phyloP scores from a whole-genome alignment of 257 asterid species.

The Solanum ossicruentum region DNA sequence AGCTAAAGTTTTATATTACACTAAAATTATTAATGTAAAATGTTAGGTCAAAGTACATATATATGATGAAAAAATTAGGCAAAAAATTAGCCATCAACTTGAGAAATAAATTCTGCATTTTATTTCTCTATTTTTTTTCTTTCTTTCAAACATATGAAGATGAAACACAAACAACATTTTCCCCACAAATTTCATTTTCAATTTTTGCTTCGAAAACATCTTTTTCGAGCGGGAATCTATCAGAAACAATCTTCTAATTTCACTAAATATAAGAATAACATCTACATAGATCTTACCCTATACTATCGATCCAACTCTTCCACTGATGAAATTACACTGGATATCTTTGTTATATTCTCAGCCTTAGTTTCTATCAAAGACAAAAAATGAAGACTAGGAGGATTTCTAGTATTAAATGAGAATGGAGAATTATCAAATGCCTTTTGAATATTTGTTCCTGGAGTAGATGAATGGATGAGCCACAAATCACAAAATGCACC shows the following conservation, averaged over 20 bases:
- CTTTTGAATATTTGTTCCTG: background rate
- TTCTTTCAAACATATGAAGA: background rate
- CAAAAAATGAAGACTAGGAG: conserved; percentile 16
- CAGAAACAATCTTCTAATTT: no score
- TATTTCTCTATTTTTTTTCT: background rate
- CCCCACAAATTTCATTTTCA: background rate
- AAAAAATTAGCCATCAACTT: background rate
- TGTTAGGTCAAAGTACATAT: background rate
- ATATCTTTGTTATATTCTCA: background rate
- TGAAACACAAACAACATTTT: background rate
- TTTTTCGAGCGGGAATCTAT: background rate
- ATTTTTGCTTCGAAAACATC: background rate
- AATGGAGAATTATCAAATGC: conserved; percentile 31
- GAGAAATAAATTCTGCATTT: background rate
- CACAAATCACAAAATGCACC: conserved; percentile 42
- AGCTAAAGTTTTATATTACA: background rate
- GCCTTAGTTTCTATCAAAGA: conserved; percentile 1
- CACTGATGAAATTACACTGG: background rate
- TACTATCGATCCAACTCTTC: no score
- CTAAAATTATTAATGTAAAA: background rate
- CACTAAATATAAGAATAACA: no score
- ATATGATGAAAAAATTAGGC: background rate
- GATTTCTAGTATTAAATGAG: conserved; percentile 23
- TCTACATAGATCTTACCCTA: no score
- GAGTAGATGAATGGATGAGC: conserved; percentile 14